Percentiles rank a stretch among this genome's conserved stretches.
phyloP scores from a whole-genome alignment of 805 yeast genomes.

The Hanseniaspora lindneri region DNA sequence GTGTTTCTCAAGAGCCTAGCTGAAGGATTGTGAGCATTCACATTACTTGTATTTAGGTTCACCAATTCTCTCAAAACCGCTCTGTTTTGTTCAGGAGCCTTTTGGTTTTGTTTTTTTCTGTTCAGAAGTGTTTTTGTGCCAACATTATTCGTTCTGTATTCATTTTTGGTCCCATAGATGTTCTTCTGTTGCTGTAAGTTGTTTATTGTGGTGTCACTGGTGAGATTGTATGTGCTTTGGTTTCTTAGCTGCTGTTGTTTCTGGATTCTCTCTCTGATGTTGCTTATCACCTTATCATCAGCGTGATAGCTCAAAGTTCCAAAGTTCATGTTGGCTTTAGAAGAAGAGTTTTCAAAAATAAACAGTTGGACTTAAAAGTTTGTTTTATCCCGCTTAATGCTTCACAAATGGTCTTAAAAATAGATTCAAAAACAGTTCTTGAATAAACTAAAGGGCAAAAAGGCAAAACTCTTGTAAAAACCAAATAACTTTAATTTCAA shows the following conservation, averaged over 20 bases:
- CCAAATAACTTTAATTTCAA: no score
- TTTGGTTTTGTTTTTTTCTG: constrained; percentile 4
- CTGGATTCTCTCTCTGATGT: constrained; percentile 14
- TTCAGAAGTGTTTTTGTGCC: no score
- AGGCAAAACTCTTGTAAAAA: no score
- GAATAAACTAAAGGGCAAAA: no score
- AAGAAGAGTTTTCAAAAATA: no score
- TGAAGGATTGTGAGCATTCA: not conserved
- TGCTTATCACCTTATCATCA: constrained; percentile 13
- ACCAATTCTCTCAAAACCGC: constrained; percentile 1
- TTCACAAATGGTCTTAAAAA: no score
- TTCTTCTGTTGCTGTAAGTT: not conserved
- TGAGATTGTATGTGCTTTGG: not conserved
- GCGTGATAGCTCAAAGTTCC: constrained; percentile 14
- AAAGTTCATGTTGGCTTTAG: no score
- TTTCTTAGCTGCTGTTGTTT: constrained; percentile 14
- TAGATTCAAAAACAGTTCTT: no score
- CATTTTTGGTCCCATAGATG: not conserved
- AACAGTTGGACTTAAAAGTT: no score
- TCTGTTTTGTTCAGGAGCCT: not conserved
- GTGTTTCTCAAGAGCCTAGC: not conserved
- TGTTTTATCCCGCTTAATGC: no score
- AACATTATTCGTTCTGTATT: no score
- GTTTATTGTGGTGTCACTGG: not conserved
- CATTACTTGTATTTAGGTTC: no score